Conservation (phyloP, 257 asterid species). For the Coffea eugenioides region DNA sequence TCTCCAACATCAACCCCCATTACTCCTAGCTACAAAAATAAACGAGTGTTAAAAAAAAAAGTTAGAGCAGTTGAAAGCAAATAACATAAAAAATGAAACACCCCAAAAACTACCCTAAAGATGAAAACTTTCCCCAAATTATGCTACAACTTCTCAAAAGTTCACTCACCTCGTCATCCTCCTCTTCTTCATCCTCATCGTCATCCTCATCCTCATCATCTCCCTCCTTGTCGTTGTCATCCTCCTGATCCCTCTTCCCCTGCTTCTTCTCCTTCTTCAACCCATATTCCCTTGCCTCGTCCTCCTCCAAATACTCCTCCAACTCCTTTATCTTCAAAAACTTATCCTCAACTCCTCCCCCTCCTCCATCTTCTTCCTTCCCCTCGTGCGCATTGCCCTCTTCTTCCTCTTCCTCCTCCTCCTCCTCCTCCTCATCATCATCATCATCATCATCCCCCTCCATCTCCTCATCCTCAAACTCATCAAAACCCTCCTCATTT, state of each 20-base stretch:
- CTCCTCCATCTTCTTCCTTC: constrained; percentile 20
- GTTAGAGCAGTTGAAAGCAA: neutral
- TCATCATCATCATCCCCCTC: constrained; percentile 19
- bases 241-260: constrained; percentile 35
- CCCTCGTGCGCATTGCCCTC: constrained; percentile 25
- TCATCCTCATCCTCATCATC: constrained; percentile 42
- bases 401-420: constrained; percentile 22
- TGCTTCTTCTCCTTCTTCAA: constrained; percentile 37
- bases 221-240: constrained; percentile 32
- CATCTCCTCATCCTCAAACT: constrained; percentile 32
- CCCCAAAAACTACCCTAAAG: constrained; percentile 1
- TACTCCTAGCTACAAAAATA: constrained; percentile 57
- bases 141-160: constrained; percentile 8
- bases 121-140: neutral
- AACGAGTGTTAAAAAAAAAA: neutral
- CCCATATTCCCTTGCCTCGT: constrained; percentile 82
- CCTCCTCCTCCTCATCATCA: constrained; percentile 5
- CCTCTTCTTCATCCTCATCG: constrained; percentile 41
- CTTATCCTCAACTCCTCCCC: constrained; percentile 64
- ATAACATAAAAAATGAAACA: neutral
- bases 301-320: constrained; percentile 66
- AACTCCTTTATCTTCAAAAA: constrained; percentile 81
- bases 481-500: constrained; percentile 26
- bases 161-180: constrained; percentile 56
- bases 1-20: constrained; percentile 56